A percentile compares a stretch with the other conserved stretches of the same genome.
These are phyloP conservation scores for Daldinia vernicosa DNA, from an alignment of 495 filamentous ascomycete species.

Conservation along the genomic window DNA sequence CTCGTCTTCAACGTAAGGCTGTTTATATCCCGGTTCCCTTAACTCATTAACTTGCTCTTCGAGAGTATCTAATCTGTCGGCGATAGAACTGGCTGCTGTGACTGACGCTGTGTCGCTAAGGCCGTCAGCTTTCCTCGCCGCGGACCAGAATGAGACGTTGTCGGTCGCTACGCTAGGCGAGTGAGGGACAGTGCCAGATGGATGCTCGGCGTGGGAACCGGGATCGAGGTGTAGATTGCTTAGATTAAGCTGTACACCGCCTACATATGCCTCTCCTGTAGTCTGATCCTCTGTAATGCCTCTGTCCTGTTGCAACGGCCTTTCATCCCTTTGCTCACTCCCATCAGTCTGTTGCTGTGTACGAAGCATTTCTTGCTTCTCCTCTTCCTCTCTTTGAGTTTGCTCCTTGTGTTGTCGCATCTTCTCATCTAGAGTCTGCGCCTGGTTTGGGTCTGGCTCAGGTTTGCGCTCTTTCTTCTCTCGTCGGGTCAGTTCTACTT, in stretches of 20 bases:
- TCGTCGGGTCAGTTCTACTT: conserved; percentile 51
- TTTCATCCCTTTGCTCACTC: not conserved
- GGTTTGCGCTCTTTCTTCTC: conserved; percentile 52
- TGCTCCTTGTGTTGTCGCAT: conserved; percentile 46
- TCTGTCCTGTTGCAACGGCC: not conserved
- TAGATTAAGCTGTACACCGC: conserved; percentile 17
- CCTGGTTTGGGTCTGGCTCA: conserved; percentile 36
- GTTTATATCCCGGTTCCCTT: conserved; percentile 22
- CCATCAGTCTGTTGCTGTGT: conserved; percentile 17
- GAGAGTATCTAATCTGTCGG: conserved; percentile 23
- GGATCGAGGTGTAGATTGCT: conserved; percentile 32
- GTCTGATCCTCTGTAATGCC: conserved; percentile 6
- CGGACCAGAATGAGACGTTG: conserved; percentile 44
- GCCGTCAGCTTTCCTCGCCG: conserved; percentile 33
- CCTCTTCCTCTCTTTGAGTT: conserved; percentile 35
- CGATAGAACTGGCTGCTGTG: conserved; percentile 41
- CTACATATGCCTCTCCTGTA: not conserved
- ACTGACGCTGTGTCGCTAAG: conserved; percentile 38
- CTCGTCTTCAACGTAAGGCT: conserved; percentile 42
- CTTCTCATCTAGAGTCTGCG: conserved; percentile 44
- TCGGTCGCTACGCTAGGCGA: conserved; percentile 42
- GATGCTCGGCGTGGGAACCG: not conserved
- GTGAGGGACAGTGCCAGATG: conserved; percentile 9
- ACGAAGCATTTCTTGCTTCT: conserved; percentile 33
- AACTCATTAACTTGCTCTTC: conserved; percentile 16